A percentile compares a stretch with the other conserved stretches of the same genome.
Conservation (phyloP, 2,329 filamentous ascomycete species). For the Ophiocordyceps camponoti-leonardi region DNA sequence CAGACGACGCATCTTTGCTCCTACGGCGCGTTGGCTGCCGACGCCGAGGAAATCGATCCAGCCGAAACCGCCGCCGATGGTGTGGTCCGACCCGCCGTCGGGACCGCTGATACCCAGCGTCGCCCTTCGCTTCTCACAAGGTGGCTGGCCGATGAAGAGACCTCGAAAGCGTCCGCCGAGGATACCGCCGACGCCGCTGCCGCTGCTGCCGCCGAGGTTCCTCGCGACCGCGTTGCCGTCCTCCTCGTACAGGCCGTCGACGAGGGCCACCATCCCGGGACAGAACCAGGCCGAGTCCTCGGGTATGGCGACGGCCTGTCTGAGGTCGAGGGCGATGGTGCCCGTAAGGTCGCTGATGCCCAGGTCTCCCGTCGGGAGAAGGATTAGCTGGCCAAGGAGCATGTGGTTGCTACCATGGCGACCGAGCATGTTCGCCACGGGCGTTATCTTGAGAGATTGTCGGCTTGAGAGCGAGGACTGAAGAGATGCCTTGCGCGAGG, state of each 20-base stretch:
- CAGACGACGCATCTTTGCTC: conserved; percentile 65
- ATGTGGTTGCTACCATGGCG: conserved; percentile 73
- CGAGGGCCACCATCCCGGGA: conserved; percentile 87
- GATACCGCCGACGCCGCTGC: conserved; percentile 72
- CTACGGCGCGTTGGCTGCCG: conserved; percentile 73
- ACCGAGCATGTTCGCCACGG: conserved; percentile 59
- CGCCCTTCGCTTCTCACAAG: conserved; percentile 66
- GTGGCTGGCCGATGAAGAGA: conserved; percentile 81
- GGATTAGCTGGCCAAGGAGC: conserved; percentile 65
- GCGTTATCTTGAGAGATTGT: conserved; percentile 73
- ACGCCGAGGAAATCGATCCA: conserved; percentile 95
- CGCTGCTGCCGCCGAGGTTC: conserved; percentile 57
- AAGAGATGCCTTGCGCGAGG: conserved; percentile 33
- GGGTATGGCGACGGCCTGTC: conserved; percentile 65
- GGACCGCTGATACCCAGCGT: conserved; percentile 56
- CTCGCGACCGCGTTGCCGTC: conserved; percentile 58
- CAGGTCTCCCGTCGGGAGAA: conserved; percentile 66
- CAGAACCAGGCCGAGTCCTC: conserved; percentile 82
- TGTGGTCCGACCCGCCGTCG: conserved; percentile 39
- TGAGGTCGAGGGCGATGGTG: conserved; percentile 69
- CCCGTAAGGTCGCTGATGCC: conserved; percentile 78
- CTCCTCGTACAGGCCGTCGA: conserved; percentile 94
- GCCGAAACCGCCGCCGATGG: conserved; percentile 68
- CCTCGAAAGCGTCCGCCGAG: conserved; percentile 86
- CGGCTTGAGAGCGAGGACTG: conserved; percentile 43